Evolutionary conservation across 345 rosid species (phyloP).

Genomic region (Capsella bursapastoris): DNA sequence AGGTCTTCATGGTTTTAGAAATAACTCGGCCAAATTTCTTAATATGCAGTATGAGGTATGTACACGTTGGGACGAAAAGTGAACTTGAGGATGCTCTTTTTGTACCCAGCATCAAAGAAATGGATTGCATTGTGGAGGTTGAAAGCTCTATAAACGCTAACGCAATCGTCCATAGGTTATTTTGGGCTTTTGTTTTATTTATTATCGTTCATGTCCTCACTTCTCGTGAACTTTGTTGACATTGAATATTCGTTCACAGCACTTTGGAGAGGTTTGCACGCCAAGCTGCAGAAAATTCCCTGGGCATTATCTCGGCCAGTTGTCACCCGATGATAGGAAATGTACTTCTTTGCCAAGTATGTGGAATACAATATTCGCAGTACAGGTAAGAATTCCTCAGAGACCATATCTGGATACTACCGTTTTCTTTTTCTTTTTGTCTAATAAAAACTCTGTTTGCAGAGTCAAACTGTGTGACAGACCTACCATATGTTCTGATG

Average conservation of each 20-base stretch:
- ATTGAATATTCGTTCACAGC: slow-evolving; percentile 50
- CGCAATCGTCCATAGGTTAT: slow-evolving; percentile 80
- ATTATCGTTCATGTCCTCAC: background rate
- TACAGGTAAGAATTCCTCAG: slow-evolving; percentile 60
- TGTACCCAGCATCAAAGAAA: slow-evolving; percentile 51
- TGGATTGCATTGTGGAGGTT: slow-evolving; percentile 81
- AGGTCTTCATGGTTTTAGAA: slow-evolving; percentile 8
- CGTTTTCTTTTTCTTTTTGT: background rate
- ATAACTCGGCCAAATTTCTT: slow-evolving; percentile 28
- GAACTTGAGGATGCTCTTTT: slow-evolving; percentile 76
- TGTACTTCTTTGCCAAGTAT: slow-evolving; percentile 50
- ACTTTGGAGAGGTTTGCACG: slow-evolving; percentile 60
- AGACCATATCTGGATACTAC: slow-evolving; percentile 6
- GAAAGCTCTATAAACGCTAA: slow-evolving; percentile 76
- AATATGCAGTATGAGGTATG: slow-evolving; percentile 72
- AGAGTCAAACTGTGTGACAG: slow-evolving; percentile 77
- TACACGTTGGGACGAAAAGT: slow-evolving; percentile 64
- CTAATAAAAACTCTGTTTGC: slow-evolving; percentile 39
- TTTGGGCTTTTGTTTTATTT: slow-evolving; percentile 29
- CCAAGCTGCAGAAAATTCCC: slow-evolving; percentile 64
- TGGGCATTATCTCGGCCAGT: slow-evolving; percentile 51
- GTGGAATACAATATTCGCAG: slow-evolving; percentile 60
- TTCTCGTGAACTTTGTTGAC: slow-evolving; percentile 46
- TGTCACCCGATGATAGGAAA: slow-evolving; percentile 46
- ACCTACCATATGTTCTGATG: slow-evolving; percentile 61